These are phyloP conservation scores for Pleurotus pulmonarius DNA, from an alignment of 768 basidiomycete species.

Conservation along the genomic window DNA sequence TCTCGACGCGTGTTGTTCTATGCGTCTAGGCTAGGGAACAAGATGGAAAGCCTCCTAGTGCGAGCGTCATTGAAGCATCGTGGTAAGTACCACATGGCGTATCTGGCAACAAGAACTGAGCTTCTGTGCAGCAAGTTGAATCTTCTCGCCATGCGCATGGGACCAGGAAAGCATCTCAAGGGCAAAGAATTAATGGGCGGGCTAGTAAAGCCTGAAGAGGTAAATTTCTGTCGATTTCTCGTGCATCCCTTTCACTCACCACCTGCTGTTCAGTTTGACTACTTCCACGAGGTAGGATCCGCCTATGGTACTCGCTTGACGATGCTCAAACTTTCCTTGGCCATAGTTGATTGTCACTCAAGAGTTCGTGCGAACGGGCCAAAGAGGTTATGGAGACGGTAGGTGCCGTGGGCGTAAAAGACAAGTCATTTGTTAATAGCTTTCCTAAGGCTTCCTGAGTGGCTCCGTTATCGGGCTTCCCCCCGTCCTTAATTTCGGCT, in stretches of 20 bases:
- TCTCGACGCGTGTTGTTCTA: conserved; percentile 13
- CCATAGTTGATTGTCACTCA: conserved; percentile 75
- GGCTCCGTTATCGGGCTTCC: conserved; percentile 86
- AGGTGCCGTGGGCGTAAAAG: conserved; percentile 4
- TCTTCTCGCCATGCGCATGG: conserved; percentile 89
- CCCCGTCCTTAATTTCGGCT: conserved; percentile 87
- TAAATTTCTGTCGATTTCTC: conserved; percentile 12
- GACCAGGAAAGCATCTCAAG: conserved; percentile 89
- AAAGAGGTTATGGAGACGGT: conserved; percentile 86
- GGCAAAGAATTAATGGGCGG: conserved; percentile 82
- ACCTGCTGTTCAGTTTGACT: conserved; percentile 57
- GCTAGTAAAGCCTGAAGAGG: conserved; percentile 75
- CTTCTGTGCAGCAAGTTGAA: conserved; percentile 38
- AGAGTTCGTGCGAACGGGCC: conserved; percentile 66
- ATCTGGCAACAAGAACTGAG: too few relatives aligned
- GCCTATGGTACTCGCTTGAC: background rate
- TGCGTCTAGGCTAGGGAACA: conserved; percentile 44
- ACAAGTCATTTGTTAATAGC: too few relatives aligned
- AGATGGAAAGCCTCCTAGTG: conserved; percentile 64
- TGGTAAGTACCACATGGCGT: conserved; percentile 34
- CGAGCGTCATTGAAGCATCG: conserved; percentile 60
- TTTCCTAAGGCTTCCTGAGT: conserved; percentile 48
- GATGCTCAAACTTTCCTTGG: background rate
- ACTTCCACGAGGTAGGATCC: conserved; percentile 74
- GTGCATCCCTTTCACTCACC: background rate